Percentiles rank a stretch among this genome's conserved stretches.
These are phyloP conservation scores for Porcisia deanei DNA, from an alignment of 208 protist species.

Conservation along the genomic window DNA sequence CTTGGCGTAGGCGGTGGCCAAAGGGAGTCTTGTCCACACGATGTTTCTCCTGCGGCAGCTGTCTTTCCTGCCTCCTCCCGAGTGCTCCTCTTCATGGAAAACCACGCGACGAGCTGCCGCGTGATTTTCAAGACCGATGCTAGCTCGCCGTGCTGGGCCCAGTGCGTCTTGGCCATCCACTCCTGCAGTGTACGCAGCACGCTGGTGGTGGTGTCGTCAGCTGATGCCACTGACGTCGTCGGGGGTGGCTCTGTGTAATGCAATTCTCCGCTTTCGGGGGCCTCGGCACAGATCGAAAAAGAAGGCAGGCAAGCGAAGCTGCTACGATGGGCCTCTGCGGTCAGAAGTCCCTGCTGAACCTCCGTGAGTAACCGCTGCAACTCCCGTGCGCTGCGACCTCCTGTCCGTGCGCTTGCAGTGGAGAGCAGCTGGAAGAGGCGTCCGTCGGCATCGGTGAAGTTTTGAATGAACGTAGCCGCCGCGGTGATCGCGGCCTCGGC, in stretches of 20 bases:
- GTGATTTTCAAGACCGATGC: constrained; percentile 14
- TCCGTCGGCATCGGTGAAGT: constrained; percentile 28
- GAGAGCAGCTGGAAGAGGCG: constrained; percentile 49
- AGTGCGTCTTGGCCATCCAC: constrained; percentile 38
- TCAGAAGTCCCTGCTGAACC: constrained; percentile 29
- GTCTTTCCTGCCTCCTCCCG: neutral
- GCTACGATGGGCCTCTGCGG: constrained; percentile 17
- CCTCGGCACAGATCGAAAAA: neutral
- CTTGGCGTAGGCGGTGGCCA: neutral
- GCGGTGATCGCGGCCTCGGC: constrained; percentile 35
- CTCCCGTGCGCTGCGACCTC: constrained; percentile 47
- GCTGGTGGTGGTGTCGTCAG: constrained; percentile 8
- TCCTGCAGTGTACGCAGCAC: constrained; percentile 23
- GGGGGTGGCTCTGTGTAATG: neutral
- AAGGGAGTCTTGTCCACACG: neutral
- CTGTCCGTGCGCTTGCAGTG: constrained; percentile 25
- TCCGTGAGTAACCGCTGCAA: constrained; percentile 44
- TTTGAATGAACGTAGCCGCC: constrained; percentile 38
- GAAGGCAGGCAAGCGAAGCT: neutral
- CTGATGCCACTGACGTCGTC: neutral
- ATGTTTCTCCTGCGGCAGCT: neutral
- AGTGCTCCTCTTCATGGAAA: neutral
- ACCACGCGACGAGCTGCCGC: constrained; percentile 8
- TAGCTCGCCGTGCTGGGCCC: constrained; percentile 45
- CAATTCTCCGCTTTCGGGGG: neutral